Evolutionary conservation across 805 yeast genomes (phyloP).

Genomic region (Lachancea mirantina): DNA sequence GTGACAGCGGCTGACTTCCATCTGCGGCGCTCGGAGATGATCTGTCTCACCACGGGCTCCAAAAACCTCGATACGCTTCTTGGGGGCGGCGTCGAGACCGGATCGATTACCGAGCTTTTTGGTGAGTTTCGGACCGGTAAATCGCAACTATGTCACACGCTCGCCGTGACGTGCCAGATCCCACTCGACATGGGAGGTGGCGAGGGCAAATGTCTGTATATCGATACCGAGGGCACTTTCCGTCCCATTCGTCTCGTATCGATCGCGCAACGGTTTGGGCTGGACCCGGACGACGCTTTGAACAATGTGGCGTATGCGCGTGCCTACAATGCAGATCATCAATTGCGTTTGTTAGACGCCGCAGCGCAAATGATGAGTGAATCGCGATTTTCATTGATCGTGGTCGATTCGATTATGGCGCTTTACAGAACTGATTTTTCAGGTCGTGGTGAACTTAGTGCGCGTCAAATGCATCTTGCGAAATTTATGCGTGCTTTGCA

Average conservation of each 20-base stretch:
- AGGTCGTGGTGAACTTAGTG: conserved; percentile 93
- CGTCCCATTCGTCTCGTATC: conserved; percentile 85
- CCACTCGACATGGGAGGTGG: conserved; percentile 98
- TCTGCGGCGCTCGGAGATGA: conserved; percentile 79
- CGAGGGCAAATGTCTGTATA: conserved; percentile 92
- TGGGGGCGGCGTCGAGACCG: conserved; percentile 97
- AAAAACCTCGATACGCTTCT: conserved; percentile 85
- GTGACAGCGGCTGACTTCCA: conserved; percentile 96
- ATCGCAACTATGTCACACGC: conserved; percentile 92
- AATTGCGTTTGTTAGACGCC: conserved; percentile 71
- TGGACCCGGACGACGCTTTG: conserved; percentile 88
- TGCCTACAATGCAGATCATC: conserved; percentile 96
- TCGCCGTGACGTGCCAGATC: conserved; percentile 93
- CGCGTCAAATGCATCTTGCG: conserved; percentile 91
- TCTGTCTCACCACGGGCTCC: conserved; percentile 92
- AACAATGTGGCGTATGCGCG: conserved; percentile 97
- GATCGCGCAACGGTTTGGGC: conserved; percentile 84
- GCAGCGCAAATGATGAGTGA: conserved; percentile 97
- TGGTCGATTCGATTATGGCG: conserved; percentile 98
- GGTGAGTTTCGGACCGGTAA: conserved; percentile 98
- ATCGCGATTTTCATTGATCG: conserved; percentile 78
- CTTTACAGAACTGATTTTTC: conserved; percentile 88
- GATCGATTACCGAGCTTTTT: conserved; percentile 90
- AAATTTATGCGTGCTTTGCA: conserved; percentile 87
- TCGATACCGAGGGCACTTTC: conserved; percentile 96